phyloP scores from a whole-genome alignment of 495 filamentous ascomycete genomes.

The Trichoderma virens region DNA sequence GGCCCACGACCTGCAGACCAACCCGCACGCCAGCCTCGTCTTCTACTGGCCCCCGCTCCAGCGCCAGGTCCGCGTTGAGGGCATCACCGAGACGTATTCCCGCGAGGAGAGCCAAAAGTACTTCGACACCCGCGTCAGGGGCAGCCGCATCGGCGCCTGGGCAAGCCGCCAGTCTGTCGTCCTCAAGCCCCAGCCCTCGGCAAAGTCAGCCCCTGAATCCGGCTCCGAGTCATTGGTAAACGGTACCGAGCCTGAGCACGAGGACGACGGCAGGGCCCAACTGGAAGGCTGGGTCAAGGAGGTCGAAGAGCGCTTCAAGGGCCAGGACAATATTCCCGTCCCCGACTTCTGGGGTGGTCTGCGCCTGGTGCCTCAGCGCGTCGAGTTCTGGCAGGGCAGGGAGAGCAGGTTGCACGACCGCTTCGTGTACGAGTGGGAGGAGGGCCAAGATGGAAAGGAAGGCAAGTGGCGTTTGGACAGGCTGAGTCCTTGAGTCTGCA shows the following conservation, averaged over 20 bases:
- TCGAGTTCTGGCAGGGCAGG: constrained; percentile 95
- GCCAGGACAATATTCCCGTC: constrained; percentile 69
- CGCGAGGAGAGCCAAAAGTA: constrained; percentile 76
- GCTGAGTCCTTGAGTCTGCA: constrained; percentile 45
- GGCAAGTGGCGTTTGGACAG: constrained; percentile 51
- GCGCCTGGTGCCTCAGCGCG: constrained; percentile 71
- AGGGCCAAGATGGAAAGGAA: constrained; percentile 16
- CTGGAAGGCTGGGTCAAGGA: constrained; percentile 64
- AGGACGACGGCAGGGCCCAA: constrained; percentile 54
- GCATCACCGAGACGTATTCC: constrained; percentile 56
- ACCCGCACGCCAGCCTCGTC: constrained; percentile 61
- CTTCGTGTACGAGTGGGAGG: constrained; percentile 66
- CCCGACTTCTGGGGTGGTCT: constrained; percentile 93
- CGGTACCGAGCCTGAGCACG: constrained; percentile 10
- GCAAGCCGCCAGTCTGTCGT: constrained; percentile 80
- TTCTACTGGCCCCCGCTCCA: constrained; percentile 74
- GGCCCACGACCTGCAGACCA: constrained; percentile 54
- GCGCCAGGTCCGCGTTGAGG: constrained; percentile 82
- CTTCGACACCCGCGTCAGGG: constrained; percentile 71
- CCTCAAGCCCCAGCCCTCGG: constrained; percentile 39
- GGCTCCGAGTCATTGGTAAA: neutral
- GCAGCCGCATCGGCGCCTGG: constrained; percentile 86
- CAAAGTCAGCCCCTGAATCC: neutral
- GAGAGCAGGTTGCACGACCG: constrained; percentile 86
- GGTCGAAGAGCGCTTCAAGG: constrained; percentile 64